Evolutionary conservation across 139 green algal species (phyloP), one percentile per base, ranked within the genome.

Genomic region (Micromonas commoda): DNA sequence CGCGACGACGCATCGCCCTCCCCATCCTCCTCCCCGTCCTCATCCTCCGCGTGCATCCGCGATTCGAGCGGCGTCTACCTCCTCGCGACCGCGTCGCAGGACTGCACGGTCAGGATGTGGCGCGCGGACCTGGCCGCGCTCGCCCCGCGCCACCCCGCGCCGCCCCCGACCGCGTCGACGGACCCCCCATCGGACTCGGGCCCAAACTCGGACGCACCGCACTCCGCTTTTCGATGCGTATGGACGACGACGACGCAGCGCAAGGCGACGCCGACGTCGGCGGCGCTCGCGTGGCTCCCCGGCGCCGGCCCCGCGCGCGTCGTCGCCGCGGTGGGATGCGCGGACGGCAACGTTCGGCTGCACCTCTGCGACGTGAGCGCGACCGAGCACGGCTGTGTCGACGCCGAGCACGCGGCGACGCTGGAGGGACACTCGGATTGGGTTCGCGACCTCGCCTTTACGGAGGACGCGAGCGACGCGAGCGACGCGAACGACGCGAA

Each of bases 351-450:
- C 1, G 29, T 32, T 19, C 16, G 35, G 1, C 0, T 75, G 1
- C 61, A 61, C 68, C 37, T 24, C 21, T 39, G 37, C 23, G 68
- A 75, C 61, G 29, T 33, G 21, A 9, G 5, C 61, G 61, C 6
- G 9, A 9, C 28, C n/a, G 16, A 5, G 61, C 20, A 70, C 28
- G 63, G n/a, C n/a, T 3, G 31, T 70, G 31, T 70, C 1, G 21
- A 32, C 16, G 35, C 61, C 23, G 35, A 63, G 38, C 20, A 38
- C 5, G 19, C 13, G 28, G 64, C 26, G n/a, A 71, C 37, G 38
- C 3, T 75, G 68, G 68, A 63, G 20, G 68, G 68, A 33, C 68
- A 75, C 68, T 35, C 37, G 37, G 68, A 75, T 75, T 75, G 68
- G 68, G 68, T 75, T 34, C 68, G 68, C 19, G 68, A 26, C 34